A percentile compares a stretch with the other conserved stretches of the same genome.
These are phyloP conservation scores for Oryza australiensis DNA, from an alignment of 176 grass and related monocot species.

Conservation along the genomic window DNA sequence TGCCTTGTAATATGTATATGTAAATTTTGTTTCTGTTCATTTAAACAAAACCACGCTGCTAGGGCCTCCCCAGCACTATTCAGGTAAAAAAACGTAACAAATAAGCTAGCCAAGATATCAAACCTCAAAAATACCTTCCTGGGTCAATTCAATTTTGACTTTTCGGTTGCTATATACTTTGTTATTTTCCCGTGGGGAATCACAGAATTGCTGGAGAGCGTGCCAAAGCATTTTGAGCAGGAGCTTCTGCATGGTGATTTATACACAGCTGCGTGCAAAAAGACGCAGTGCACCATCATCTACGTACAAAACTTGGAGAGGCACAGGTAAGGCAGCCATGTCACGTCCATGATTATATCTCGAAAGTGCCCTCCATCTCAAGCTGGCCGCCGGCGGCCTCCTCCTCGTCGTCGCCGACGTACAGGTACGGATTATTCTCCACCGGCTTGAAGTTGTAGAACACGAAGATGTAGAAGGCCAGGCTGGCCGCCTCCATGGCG, in stretches of 20 bases:
- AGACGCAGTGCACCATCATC: background rate
- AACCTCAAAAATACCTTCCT: background rate
- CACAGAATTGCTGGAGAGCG: background rate
- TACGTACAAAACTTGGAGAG: conserved; percentile 27
- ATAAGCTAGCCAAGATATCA: too few species aligned
- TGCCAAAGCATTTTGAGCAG: background rate
- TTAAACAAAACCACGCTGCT: too few species aligned
- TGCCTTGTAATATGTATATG: too few species aligned
- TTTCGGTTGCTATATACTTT: background rate
- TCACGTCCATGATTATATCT: conserved; percentile 40
- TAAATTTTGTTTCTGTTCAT: too few species aligned
- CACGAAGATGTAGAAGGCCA: conserved; percentile 51
- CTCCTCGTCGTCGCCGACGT: conserved; percentile 60
- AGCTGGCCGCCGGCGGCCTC: conserved; percentile 47
- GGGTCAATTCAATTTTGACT: background rate
- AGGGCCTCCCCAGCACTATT: too few species aligned
- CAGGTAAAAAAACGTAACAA: too few species aligned
- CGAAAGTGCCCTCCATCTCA: conserved; percentile 53
- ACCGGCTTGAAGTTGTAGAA: conserved; percentile 62
- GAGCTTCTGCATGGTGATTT: background rate
- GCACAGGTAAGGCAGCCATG: background rate
- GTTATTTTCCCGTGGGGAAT: background rate
- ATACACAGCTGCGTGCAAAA: background rate
- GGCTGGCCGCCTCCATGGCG: conserved; percentile 39
- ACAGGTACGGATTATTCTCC: conserved; percentile 62